These are phyloP conservation scores for Termitomyces bulborhizus DNA, from an alignment of 768 basidiomycete species.

Conservation along the genomic window DNA sequence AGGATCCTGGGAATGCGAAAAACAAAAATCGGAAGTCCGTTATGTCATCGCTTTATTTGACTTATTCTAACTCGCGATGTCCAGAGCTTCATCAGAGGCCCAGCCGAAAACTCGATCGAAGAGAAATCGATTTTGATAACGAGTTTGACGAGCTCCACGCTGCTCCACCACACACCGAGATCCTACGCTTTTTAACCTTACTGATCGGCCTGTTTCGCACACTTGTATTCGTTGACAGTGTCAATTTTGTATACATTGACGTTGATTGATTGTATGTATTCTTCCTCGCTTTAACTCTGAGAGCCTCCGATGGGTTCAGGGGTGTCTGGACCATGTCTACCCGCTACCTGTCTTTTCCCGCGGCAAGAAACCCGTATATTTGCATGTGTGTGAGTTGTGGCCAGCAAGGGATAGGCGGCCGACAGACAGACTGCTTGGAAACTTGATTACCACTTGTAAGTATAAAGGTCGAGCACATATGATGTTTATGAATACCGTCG, in stretches of 20 bases:
- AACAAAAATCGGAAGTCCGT: slow-evolving; percentile 62
- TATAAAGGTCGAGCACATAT: not conserved
- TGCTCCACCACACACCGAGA: not conserved
- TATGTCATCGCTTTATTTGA: not conserved
- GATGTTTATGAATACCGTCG: no score
- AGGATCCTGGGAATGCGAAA: slow-evolving; percentile 37
- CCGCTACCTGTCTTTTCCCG: not conserved
- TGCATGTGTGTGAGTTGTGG: not conserved
- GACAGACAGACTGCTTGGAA: not conserved
- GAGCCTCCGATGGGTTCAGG: not conserved
- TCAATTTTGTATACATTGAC: slow-evolving; percentile 1
- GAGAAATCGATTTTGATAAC: slow-evolving; percentile 54
- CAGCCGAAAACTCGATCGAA: slow-evolving; percentile 47
- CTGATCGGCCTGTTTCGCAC: not conserved
- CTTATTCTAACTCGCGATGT: slow-evolving; percentile 1
- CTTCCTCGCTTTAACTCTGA: not conserved
- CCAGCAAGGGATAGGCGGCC: not conserved
- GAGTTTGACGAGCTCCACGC: not conserved
- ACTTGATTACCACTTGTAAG: not conserved
- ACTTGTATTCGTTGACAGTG: not conserved
- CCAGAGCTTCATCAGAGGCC: slow-evolving; percentile 35
- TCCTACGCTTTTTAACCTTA: not conserved
- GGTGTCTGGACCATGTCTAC: not conserved
- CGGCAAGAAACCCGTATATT: not conserved
- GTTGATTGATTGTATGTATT: not conserved